Percentiles rank a stretch among this genome's conserved stretches.
Evolutionary conservation across 768 basidiomycete species (phyloP).

Genomic region (Kwoniella mangroviensis): DNA sequence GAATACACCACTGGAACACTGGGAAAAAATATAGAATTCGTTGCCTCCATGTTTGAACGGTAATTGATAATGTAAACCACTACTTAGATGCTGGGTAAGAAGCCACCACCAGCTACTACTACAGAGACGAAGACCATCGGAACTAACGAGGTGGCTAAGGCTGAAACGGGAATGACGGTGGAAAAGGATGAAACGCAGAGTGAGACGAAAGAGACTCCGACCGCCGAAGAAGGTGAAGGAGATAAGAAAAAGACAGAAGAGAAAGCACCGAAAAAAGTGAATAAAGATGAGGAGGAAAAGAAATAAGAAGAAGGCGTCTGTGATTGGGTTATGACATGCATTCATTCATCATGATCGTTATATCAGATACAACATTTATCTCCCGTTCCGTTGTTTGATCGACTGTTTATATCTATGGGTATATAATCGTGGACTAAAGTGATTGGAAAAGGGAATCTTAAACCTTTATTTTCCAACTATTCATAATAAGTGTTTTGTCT

Average conservation of each 20-base stretch:
- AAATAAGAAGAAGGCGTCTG: not conserved
- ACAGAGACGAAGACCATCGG: not conserved
- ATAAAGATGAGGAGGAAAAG: not conserved
- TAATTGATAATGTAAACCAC: too few species aligned
- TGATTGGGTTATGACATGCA: too few species aligned
- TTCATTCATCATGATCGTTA: too few species aligned
- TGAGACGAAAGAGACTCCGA: not conserved
- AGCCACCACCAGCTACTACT: not conserved
- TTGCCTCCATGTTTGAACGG: too few species aligned
- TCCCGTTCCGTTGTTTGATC: not conserved
- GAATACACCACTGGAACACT: too few species aligned
- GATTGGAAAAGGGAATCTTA: too few species aligned
- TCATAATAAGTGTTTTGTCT: slow-evolving; percentile 25
- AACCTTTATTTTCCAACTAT: not conserved
- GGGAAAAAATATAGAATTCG: too few species aligned
- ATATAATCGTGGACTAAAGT: too few species aligned
- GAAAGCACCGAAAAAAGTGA: not conserved
- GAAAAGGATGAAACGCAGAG: not conserved
- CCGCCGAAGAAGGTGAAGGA: not conserved
- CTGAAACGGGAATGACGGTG: not conserved
- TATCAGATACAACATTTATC: too few species aligned
- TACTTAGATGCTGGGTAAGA: not conserved
- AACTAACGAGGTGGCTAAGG: not conserved
- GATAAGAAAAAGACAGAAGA: slow-evolving; percentile 6
- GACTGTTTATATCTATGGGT: not conserved